Conservation (phyloP, 148 eudicot species). For the Persicaria tinctoria region DNA sequence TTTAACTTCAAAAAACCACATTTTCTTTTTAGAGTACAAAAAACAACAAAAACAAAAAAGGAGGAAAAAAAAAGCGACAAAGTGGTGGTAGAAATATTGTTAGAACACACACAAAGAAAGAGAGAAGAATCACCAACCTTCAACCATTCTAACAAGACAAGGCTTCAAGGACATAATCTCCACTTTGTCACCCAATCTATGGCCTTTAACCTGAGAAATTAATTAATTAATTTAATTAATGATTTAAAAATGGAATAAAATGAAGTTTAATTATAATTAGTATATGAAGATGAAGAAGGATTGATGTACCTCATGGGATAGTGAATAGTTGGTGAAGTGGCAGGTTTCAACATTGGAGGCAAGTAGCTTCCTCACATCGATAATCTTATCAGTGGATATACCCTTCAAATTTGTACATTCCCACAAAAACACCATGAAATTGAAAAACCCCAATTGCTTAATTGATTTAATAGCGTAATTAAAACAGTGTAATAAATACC, state of each 20-base stretch:
- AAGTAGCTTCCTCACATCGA: conserved; percentile 75
- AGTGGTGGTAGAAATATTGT: neutral
- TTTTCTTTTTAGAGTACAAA: neutral
- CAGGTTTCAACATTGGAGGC: conserved; percentile 86
- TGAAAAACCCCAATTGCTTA: no score
- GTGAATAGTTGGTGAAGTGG: conserved; percentile 75
- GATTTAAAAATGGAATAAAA: neutral
- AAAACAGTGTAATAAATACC: conserved; percentile 25
- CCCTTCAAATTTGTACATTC: conserved; percentile 33
- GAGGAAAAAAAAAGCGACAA: no score
- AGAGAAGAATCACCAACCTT: conserved; percentile 57
- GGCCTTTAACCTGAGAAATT: conserved; percentile 60
- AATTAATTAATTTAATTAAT: neutral
- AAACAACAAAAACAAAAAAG: neutral
- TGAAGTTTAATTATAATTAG: neutral
- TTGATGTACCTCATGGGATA: conserved; percentile 70
- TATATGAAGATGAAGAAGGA: neutral
- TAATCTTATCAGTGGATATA: conserved; percentile 81
- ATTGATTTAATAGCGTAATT: neutral
- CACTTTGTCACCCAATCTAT: conserved; percentile 52
- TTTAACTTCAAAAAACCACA: neutral
- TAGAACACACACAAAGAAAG: neutral
- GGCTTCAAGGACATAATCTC: conserved; percentile 80
- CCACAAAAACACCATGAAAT: neutral
- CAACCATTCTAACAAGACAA: conserved; percentile 79